Percentiles rank a stretch among this genome's conserved stretches.
Evolutionary conservation across 305 asterid species (phyloP).

Genomic region (Solanum hybrid): DNA sequence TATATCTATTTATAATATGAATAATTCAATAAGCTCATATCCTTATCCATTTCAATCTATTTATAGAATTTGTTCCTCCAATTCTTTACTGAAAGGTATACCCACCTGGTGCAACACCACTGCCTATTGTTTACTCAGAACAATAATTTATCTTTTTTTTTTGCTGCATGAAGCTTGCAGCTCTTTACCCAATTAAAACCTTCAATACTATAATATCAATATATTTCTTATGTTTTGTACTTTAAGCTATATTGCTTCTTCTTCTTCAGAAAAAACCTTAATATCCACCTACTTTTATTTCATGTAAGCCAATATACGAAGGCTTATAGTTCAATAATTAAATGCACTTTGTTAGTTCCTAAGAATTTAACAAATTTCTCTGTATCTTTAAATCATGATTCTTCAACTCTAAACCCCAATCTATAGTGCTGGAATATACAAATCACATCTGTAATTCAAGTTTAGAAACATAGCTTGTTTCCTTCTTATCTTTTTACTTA

Average conservation of each 20-base stretch:
- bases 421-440: not conserved
- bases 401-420: not conserved
- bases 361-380: not conserved
- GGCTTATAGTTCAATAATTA: not conserved
- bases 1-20: not conserved
- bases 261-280: not conserved
- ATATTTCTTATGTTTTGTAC: not conserved
- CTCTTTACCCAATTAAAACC: not conserved
- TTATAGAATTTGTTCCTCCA: not conserved
- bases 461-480: not conserved
- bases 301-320: not conserved
- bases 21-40: not conserved
- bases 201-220: not conserved
- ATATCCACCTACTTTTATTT: not conserved
- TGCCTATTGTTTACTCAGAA: not conserved
- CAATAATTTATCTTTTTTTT: not conserved
- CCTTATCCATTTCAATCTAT: not conserved
- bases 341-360: not conserved
- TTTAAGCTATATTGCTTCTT: not conserved
- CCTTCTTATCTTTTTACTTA: not conserved
- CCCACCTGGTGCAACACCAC: not conserved
- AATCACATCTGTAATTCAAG: not conserved
- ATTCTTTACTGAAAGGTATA: not conserved
- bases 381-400: not conserved
- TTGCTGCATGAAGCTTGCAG: not conserved